Base-by-base conservation (phyloP, 139 green algal species). In the Astrephomene gubernaculifera region DNA sequence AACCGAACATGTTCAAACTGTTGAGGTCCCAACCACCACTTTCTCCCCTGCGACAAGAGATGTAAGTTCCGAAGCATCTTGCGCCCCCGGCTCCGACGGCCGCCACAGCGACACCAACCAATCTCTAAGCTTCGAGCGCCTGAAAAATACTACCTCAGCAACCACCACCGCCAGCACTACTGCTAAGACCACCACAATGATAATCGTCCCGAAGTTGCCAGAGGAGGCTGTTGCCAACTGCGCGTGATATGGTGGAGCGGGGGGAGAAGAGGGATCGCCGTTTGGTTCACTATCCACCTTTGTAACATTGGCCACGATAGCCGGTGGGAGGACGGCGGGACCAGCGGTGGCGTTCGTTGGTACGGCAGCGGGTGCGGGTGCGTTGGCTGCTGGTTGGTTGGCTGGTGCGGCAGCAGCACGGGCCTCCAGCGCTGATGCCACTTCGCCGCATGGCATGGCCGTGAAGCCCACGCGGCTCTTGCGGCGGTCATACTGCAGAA, bases 401-500 rank as follows among this genome's bases (percentile, higher is more conserved):
- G 41, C 45, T 31, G 31, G 6, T 8, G 35, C 35, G 0, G 45
- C 24, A 27, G n/a, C 38, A 9, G 38, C 27, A 39, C 54, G 73
- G 6, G 52, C 5, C 22, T 52, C 52, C 3, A 81, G 33, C 22
- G 35, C 53, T 4, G 17, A n/a, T 6, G 39, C 29, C 41, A 83
- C 60, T 4, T 86, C 65, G 6, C 25, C 33, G 64, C 79, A 86
- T 4, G 79, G 33, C 53, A 80, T 76, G 6, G 76, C 39, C 4
- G 84, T 85, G 90, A 97, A 95, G 67, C 94, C 93, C 2, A 94
- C 90, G 2, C 90, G 81, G 27, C 73, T 52, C 29, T 88, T 89
- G 7, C 49, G 71, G 27, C 90, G 87, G 65, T 97, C 94, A 79
- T 96, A 96, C 89, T 93, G 81, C 81, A 80, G 61, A 60, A 35